Conservation (phyloP, 176 grass and related monocot species). For the Oropetium thomaeum region DNA sequence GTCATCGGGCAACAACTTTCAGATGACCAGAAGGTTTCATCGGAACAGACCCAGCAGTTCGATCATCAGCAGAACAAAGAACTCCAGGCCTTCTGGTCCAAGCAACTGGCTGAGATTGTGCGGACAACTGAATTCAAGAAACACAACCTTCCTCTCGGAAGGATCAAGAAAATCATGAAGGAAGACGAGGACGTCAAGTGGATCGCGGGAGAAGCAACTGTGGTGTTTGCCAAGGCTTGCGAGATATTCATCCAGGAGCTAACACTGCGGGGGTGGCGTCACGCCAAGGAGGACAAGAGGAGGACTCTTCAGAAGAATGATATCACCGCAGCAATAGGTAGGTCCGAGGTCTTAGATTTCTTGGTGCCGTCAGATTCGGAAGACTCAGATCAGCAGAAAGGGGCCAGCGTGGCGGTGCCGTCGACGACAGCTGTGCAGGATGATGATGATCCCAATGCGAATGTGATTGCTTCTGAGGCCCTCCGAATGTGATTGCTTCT, state of each 20-base stretch:
- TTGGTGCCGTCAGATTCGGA: no score
- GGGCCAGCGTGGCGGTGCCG: no score
- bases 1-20: neutral
- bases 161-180: slow-evolving; percentile 91
- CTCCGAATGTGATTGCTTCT: no score
- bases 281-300: slow-evolving; percentile 53
- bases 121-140: slow-evolving; percentile 46
- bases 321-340: slow-evolving; percentile 32
- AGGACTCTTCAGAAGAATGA: slow-evolving; percentile 60
- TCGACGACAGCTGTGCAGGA: no score
- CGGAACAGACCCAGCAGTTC: slow-evolving; percentile 45
- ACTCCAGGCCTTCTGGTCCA: slow-evolving; percentile 47
- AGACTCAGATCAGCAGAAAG: no score
- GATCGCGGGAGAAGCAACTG: slow-evolving; percentile 56
- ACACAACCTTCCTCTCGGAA: slow-evolving; percentile 48
- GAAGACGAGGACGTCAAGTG: slow-evolving; percentile 56
- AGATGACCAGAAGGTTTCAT: slow-evolving; percentile 35
- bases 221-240: slow-evolving; percentile 60
- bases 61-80: slow-evolving; percentile 37
- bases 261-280: slow-evolving; percentile 46
- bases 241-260: slow-evolving; percentile 79
- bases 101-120: slow-evolving; percentile 47
- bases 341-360: slow-evolving; percentile 66
- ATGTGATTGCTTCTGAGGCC: no score
- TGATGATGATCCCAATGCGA: no score